These are phyloP conservation scores for Dictyostelium brefeldianum DNA, from an alignment of 78 protist species.

Conservation along the genomic window DNA sequence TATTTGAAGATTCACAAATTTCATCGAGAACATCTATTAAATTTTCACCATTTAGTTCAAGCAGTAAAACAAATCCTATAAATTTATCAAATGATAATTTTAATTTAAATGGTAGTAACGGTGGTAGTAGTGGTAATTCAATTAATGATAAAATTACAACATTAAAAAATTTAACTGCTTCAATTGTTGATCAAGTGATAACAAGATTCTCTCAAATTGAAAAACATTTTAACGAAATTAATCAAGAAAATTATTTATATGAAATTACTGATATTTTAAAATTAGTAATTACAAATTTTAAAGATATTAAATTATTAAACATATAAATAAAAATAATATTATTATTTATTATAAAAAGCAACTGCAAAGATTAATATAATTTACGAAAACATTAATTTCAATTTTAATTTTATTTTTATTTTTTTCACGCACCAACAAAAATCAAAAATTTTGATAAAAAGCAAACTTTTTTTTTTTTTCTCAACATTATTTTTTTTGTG, in stretches of 20 bases:
- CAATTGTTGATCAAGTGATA: not conserved
- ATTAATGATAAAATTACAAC: slow-evolving; percentile 17
- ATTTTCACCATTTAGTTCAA: slow-evolving; percentile 12
- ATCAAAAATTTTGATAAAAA: too few relatives aligned
- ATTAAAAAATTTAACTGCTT: not conserved
- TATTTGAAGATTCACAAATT: slow-evolving; percentile 24
- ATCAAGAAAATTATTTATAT: slow-evolving; percentile 16
- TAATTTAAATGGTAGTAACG: not conserved
- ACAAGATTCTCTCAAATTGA: slow-evolving; percentile 12
- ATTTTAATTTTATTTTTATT: not conserved
- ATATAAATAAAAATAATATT: slow-evolving; percentile 1
- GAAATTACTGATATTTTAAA: slow-evolving; percentile 46
- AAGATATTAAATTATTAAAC: slow-evolving; percentile 16
- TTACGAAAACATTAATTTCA: not conserved
- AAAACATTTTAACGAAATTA: not conserved
- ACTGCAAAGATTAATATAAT: not conserved
- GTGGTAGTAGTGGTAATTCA: too few relatives aligned
- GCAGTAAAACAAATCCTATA: not conserved
- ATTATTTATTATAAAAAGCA: too few relatives aligned
- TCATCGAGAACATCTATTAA: not conserved
- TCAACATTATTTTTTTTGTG: too few relatives aligned
- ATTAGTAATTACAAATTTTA: slow-evolving; percentile 5
- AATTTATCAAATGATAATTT: not conserved
- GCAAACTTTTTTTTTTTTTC: too few relatives aligned
- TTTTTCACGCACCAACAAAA: too few relatives aligned